Percentiles rank a stretch among this genome's conserved stretches.
phyloP scores from a whole-genome alignment of 768 basidiomycete genomes.

The Rhizopogon salebrosus region DNA sequence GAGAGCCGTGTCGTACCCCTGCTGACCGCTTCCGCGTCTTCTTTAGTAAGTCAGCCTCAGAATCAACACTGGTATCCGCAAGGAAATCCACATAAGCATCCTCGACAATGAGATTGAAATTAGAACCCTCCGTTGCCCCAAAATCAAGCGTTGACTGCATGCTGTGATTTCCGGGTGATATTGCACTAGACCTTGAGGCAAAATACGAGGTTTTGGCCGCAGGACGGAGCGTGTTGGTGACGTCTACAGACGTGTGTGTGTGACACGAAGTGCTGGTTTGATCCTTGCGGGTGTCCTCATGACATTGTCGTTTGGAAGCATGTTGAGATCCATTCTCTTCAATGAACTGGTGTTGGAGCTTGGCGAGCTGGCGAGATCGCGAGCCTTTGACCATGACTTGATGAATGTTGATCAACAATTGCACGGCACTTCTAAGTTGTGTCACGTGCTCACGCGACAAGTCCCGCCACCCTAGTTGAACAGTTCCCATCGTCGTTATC shows the following conservation, averaged over 20 bases:
- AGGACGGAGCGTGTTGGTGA: background rate
- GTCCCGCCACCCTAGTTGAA: slow-evolving; percentile 56
- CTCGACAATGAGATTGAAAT: background rate
- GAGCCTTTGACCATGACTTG: background rate
- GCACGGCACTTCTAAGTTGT: too few relatives aligned
- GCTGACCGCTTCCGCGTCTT: background rate
- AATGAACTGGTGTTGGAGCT: background rate
- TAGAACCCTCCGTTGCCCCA: too few relatives aligned
- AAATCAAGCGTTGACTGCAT: background rate
- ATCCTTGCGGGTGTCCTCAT: background rate
- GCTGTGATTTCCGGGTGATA: background rate
- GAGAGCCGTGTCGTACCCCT: background rate
- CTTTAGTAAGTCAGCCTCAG: background rate
- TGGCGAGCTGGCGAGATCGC: background rate
- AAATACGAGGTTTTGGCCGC: background rate
- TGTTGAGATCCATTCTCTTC: background rate
- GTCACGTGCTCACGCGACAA: too few relatives aligned
- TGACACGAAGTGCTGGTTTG: background rate
- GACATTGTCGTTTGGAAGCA: background rate
- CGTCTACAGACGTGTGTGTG: background rate
- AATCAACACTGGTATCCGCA: background rate
- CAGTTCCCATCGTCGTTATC: slow-evolving; percentile 83
- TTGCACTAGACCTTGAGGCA: background rate
- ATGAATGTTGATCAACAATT: background rate
- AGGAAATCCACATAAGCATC: background rate